A percentile compares a stretch with the other conserved stretches of the same genome.
These are phyloP conservation scores for Arthrobotrys entomopaga DNA, from an alignment of 2,329 filamentous ascomycete genomes.

Conservation along the genomic window DNA sequence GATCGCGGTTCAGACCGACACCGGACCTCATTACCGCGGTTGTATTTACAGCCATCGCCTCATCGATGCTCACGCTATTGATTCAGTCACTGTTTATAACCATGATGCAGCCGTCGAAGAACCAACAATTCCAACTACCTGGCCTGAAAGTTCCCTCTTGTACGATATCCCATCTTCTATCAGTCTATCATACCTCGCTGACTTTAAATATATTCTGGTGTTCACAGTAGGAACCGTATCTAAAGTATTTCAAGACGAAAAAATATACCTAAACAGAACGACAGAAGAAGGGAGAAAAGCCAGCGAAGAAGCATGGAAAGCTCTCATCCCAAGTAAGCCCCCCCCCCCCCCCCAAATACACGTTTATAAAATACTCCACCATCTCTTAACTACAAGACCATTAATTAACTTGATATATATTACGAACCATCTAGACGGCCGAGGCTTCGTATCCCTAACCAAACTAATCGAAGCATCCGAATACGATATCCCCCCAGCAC, in stretches of 20 bases:
- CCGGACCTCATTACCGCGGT: slow-evolving; percentile 22
- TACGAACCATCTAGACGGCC: slow-evolving; percentile 43
- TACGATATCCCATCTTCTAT: slow-evolving; percentile 4
- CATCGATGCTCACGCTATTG: slow-evolving; percentile 36
- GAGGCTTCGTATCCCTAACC: slow-evolving; percentile 42
- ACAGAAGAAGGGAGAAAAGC: slow-evolving; percentile 25
- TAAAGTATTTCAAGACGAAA: slow-evolving; percentile 33
- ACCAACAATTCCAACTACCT: slow-evolving; percentile 20
- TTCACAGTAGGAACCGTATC: slow-evolving; percentile 36
- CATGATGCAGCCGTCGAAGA: slow-evolving; percentile 9
- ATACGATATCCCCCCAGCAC: slow-evolving; percentile 19
- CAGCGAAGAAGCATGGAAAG: slow-evolving; percentile 45
- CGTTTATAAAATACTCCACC: too few relatives aligned
- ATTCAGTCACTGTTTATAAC: slow-evolving; percentile 25
- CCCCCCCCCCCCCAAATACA: too few relatives aligned
- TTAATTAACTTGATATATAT: background rate
- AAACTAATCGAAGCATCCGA: slow-evolving; percentile 37
- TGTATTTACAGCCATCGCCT: slow-evolving; percentile 28
- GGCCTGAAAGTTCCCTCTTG: slow-evolving; percentile 24
- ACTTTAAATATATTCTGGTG: slow-evolving; percentile 2
- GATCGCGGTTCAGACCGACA: slow-evolving; percentile 7
- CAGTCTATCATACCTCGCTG: background rate
- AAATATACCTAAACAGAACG: slow-evolving; percentile 43
- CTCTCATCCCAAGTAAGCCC: slow-evolving; percentile 37
- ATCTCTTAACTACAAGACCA: background rate